phyloP scores from a whole-genome alignment of 768 basidiomycete species.

The Saitozyma sp. region DNA sequence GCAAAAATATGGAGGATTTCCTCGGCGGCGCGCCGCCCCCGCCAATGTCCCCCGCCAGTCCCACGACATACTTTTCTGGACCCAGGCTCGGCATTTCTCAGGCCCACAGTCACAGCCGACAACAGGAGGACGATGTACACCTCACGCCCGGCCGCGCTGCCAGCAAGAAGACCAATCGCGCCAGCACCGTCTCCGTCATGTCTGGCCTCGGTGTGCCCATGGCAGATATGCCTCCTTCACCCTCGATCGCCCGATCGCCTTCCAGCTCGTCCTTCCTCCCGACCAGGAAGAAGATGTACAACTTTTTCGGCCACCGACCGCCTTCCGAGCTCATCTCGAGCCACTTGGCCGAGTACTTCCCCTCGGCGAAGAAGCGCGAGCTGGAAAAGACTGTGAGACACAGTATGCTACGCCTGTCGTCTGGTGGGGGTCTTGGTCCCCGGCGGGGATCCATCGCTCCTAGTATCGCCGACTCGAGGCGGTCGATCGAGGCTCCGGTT shows the following conservation, averaged over 20 bases:
- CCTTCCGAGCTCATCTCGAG: conserved; percentile 95
- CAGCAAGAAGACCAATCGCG: conserved; percentile 73
- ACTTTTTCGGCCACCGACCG: conserved; percentile 97
- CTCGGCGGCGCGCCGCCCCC: conserved; percentile 58
- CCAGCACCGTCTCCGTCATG: conserved; percentile 90
- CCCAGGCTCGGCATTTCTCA: conserved; percentile 33
- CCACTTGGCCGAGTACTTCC: conserved; percentile 94
- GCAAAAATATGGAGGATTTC: conserved; percentile 56
- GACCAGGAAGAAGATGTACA: conserved; percentile 56
- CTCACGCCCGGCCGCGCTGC: conserved; percentile 2
- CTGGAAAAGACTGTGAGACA: conserved; percentile 83
- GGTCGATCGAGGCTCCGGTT: conserved; percentile 8
- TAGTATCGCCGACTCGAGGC: conserved; percentile 11
- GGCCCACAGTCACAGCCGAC: conserved; percentile 4
- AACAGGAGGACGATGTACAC: conserved; percentile 6
- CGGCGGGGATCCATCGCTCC: conserved; percentile 24
- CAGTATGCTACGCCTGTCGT: conserved; percentile 71
- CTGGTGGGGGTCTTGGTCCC: conserved; percentile 24
- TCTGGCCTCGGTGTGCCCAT: conserved; percentile 88
- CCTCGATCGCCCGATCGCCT: conserved; percentile 50
- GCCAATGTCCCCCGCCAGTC: conserved; percentile 53
- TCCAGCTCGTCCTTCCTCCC: conserved; percentile 50
- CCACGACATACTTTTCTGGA: conserved; percentile 46
- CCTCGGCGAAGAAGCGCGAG: conserved; percentile 84
- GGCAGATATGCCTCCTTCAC: conserved; percentile 63